Evolutionary conservation across 2,329 filamentous ascomycete genomes (phyloP), one percentile per base, ranked within the genome.

Genomic region (Pseudogymnoascus verrucosus): DNA sequence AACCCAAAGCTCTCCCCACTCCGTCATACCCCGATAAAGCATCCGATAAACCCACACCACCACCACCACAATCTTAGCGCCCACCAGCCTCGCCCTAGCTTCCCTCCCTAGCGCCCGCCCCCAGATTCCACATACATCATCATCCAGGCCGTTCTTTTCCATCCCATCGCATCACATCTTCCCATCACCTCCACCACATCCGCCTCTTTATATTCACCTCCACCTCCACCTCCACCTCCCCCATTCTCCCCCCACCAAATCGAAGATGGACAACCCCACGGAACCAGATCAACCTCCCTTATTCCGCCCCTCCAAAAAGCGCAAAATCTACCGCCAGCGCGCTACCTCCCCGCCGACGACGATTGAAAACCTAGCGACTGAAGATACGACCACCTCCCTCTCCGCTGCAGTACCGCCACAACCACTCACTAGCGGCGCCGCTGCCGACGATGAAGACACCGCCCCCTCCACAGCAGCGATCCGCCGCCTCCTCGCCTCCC

Each of bases 281-380:
- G 44, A 40, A 16, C 10, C 60, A 40, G 39, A 61, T 28, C 21
- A 68, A 12, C 21, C 68, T 12, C 64, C 69, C 21, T 65, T 72
- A 42, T 88, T 88, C 68, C 83, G 84, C 3, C 71, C 76, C 40
- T 77, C 77, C 65, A 87, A 86, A 73, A 87, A 86, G 74, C 79
- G 84, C 71, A 87, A 86, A 71, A 75, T 77, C 4, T 84, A 85
- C 67, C 79, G 84, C 57, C 83, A 84, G 66, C 81, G 83, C 66
- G 67, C 72, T 16, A 68, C 72, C 47, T 70, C 70, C 39, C 71
- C 74, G 6, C 60, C 71, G 74, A 61, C 71, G 67, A 63, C 61
- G n/a, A n/a, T n/a, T n/a, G n/a, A n/a, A n/a, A n/a, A n/a, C n/a
- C n/a, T n/a, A n/a, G n/a, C n/a, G n/a, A n/a, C n/a, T n/a, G n/a